These are phyloP conservation scores for Rutstroemia sp. DNA, from an alignment of 2,329 filamentous ascomycete species.

Conservation along the genomic window DNA sequence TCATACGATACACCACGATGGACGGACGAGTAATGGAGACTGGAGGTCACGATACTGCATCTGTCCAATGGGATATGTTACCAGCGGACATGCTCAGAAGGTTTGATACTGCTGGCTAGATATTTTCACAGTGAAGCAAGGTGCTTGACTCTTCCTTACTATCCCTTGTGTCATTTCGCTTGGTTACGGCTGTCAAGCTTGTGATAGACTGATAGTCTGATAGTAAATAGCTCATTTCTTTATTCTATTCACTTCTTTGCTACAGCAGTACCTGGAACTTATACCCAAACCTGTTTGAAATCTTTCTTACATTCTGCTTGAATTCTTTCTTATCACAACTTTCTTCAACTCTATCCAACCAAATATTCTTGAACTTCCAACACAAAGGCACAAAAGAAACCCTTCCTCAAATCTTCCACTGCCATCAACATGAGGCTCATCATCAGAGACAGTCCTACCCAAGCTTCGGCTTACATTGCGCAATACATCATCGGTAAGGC, in stretches of 20 bases:
- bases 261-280: not conserved
- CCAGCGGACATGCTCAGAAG: not conserved
- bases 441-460: slow-evolving; percentile 63
- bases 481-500: slow-evolving; percentile 67
- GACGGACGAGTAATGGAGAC: not conserved
- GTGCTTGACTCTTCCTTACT: not conserved
- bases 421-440: slow-evolving; percentile 65
- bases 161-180: not conserved
- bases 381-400: not conserved
- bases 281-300: too few species aligned
- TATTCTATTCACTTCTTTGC: not conserved
- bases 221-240: not conserved
- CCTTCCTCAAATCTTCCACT: not conserved
- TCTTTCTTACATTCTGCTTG: too few species aligned
- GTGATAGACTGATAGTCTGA: not conserved
- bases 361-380: not conserved
- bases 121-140: not conserved
- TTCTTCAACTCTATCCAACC: not conserved
- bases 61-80: slow-evolving; percentile 4
- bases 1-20: slow-evolving; percentile 4
- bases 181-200: not conserved
- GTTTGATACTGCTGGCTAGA: not conserved
- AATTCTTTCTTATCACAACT: not conserved
- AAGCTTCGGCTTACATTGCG: slow-evolving; percentile 68
- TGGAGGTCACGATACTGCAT: not conserved